Evolutionary conservation across 371 early-diverging fungal genomes (phyloP).

Genomic region (Actinomortierella wolfii): DNA sequence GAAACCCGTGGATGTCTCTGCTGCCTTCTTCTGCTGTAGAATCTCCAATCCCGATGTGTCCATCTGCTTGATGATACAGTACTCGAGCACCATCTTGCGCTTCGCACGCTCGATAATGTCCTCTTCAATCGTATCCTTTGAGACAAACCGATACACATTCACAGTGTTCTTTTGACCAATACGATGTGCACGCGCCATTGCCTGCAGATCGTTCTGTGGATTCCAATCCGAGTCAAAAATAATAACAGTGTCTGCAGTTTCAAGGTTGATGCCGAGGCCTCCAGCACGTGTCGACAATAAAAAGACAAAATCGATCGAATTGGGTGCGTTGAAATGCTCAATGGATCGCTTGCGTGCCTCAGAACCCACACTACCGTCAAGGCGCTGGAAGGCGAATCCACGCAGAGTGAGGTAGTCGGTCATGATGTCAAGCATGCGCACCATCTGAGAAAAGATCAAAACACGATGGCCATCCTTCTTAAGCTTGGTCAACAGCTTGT

Average conservation of each 20-base stretch:
- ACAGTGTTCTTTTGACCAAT: slow-evolving; percentile 99
- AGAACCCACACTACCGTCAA: slow-evolving; percentile 95
- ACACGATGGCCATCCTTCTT: slow-evolving; percentile 91
- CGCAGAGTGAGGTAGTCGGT: slow-evolving; percentile 88
- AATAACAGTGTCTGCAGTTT: slow-evolving; percentile 98
- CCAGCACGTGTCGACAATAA: slow-evolving; percentile 98
- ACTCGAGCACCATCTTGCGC: slow-evolving; percentile 98
- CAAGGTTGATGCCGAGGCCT: slow-evolving; percentile 98
- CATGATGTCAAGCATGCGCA: slow-evolving; percentile 93
- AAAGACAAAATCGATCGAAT: slow-evolving; percentile 96
- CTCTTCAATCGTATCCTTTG: slow-evolving; percentile 98
- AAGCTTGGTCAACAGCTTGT: slow-evolving; percentile 87
- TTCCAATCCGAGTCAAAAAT: slow-evolving; percentile 99
- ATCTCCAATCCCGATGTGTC: slow-evolving; percentile 89
- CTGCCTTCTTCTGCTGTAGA: slow-evolving; percentile 58
- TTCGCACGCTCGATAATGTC: slow-evolving; percentile 98
- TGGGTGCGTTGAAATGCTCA: slow-evolving; percentile 98
- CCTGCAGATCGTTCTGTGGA: slow-evolving; percentile 99
- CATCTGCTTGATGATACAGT: slow-evolving; percentile 97
- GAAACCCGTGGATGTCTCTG: slow-evolving; percentile 58
- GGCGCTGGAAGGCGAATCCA: slow-evolving; percentile 89
- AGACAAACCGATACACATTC: slow-evolving; percentile 97
- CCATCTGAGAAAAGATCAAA: slow-evolving; percentile 96
- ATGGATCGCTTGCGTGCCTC: slow-evolving; percentile 96
- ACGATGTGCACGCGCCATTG: slow-evolving; percentile 99